Base-by-base conservation (phyloP, 2,329 filamentous ascomycete species). In the Apiospora saccharicola region DNA sequence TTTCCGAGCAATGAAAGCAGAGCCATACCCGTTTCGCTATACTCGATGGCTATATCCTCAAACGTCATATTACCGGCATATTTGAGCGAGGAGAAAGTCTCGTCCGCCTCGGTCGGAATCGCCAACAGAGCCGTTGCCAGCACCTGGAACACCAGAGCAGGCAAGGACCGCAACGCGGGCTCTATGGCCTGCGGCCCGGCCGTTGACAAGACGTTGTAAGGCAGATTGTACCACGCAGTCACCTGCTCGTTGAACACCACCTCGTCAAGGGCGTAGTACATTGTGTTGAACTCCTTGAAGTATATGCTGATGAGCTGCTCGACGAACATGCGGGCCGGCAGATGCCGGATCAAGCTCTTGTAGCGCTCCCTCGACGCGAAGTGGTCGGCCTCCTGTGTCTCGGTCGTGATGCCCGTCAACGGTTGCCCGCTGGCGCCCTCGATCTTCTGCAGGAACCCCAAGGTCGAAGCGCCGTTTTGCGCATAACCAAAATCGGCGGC, bases 1-100 rank as follows among this genome's bases (percentile, higher is more conserved):
- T 90, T 91, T 22, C 89, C 90, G 34, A 92, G 81, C 30, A 91
- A 78, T 22, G 82, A 82, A 53, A 90, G 77, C 61, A 91, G 85
- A 12, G 85, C 83, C 37, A 87, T 82, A 8, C 89, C 88, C 0
- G 87, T 86, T 71, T 91, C 89, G 76, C 89, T 90, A 76, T 91
- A 91, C 72, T 91, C 90, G 22, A 83, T 81, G 2, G 89, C 89
- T 26, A 92, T 79, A 69, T 91, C 88, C 77, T 90, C 88, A 73
- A 90, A 90, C 2, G 86, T 87, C 87, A 90, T 90, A 68, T 85
- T 86, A 3, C 84, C 85, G 0, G 87, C 86, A 76, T 90, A 90
- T 78, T 91, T 90, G 68, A 92, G 81, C 1, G 85, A 83, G 41
- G 89, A 86, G 67, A 90, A 89, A 5, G 81, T 84, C 51, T 84